phyloP scores from a whole-genome alignment of 2,329 filamentous ascomycete genomes.

The Annulohypoxylon truncatum region DNA sequence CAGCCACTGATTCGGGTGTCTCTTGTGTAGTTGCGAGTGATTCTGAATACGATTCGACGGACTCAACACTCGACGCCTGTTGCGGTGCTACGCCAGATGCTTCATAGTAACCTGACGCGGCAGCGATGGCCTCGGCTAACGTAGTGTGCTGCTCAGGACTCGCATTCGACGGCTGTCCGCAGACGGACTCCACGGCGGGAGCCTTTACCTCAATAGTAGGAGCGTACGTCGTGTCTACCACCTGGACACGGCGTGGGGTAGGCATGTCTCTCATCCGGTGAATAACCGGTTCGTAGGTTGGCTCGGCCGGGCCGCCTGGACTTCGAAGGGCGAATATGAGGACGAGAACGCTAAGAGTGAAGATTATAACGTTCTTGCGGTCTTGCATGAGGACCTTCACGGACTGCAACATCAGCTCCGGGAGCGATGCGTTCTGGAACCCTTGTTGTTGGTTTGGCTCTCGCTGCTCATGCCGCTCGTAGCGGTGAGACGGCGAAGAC shows the following conservation, averaged over 20 bases:
- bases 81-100: not conserved
- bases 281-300: conserved; percentile 48
- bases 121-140: conserved; percentile 1
- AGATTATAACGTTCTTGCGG: conserved; percentile 69
- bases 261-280: conserved; percentile 43
- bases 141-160: not conserved
- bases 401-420: conserved; percentile 66
- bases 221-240: conserved; percentile 20
- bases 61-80: not conserved
- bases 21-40: not conserved
- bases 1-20: not conserved
- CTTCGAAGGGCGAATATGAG: conserved; percentile 60
- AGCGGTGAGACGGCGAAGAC: conserved; percentile 40
- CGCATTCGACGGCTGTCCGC: conserved; percentile 1
- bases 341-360: conserved; percentile 64
- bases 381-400: conserved; percentile 66
- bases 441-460: conserved; percentile 45
- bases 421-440: conserved; percentile 61
- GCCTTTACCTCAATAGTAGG: conserved; percentile 10
- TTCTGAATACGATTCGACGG: not conserved
- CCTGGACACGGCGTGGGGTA: conserved; percentile 40
- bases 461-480: conserved; percentile 49
- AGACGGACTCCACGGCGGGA: conserved; percentile 8
- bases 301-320: conserved; percentile 48
- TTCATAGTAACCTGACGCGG: conserved; percentile 13